Evolutionary conservation across 805 yeast genomes (phyloP), one percentile per base, ranked within the genome.

Genomic region (Lipomyces chichibuensis): DNA sequence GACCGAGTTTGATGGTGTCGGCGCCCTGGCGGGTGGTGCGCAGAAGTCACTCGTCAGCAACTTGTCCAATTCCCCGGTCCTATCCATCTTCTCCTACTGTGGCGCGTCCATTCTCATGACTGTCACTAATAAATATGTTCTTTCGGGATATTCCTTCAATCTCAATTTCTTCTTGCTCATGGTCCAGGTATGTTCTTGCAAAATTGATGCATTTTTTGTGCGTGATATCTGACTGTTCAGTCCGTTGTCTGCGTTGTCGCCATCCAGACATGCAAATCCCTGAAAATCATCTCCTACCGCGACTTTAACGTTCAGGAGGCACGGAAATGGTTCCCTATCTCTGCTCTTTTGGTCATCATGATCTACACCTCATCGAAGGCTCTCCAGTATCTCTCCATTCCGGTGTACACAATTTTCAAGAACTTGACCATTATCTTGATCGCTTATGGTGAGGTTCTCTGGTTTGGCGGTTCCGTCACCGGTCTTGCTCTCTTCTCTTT

Each of bases 381-480:
- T 17, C 84, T 95, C 75, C 96, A 92, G 80, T 92, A 81, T 81
- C 86, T 95, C 77, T 83, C 94, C 62, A 93, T 95, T 67, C 99
- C 99, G 62, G 97, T 95, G 66, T 95, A 92, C 84, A 95, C 99
- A 72, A 94, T 95, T 74, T 95, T 95, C 89, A 95, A 95, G 85
- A 95, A 95, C 81, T 86, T 95, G 80, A 94, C 99, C 69, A 95
- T 95, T 77, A 94, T 95, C 73, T 83, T 95, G 77, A 95, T 95
- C 78, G 98, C 99, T 46, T 95, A 95, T 78, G 98, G 98, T 82
- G 99, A 95, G 82, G 98, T 94, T 46, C 74, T 95, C 69, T 94
- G 97, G 96, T 95, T 94, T 75, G 97, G 97, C 69, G 98, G 98
- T 71, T 80, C 83, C 69, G 97, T 94, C 74, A 88, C 97, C 63